phyloP scores from a whole-genome alignment of 257 asterid species.

The Galeopsis tetrahit region DNA sequence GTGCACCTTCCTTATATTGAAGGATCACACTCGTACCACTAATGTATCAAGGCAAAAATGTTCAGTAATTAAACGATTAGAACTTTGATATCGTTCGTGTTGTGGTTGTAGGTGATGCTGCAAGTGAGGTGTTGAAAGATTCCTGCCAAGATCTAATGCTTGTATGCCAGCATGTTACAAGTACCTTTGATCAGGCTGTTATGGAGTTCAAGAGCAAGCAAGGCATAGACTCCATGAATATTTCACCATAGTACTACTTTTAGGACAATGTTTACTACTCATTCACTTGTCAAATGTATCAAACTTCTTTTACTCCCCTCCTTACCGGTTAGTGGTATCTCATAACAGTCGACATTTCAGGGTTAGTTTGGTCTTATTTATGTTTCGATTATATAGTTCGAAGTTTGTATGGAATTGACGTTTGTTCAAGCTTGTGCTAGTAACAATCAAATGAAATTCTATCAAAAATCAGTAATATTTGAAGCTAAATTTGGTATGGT shows the following conservation, averaged over 20 bases:
- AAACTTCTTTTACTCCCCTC: not conserved
- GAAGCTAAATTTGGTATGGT: too few relatives aligned
- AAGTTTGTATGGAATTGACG: not conserved
- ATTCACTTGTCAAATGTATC: not conserved
- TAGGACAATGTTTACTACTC: not conserved
- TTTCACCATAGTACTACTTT: slow-evolving; percentile 25
- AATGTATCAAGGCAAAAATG: not conserved
- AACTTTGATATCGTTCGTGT: not conserved
- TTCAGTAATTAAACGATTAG: not conserved
- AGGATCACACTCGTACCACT: not conserved
- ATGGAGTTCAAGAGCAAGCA: slow-evolving; percentile 55
- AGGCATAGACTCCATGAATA: slow-evolving; percentile 41
- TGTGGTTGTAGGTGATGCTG: slow-evolving; percentile 68
- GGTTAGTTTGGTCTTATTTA: not conserved
- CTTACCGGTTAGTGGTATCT: not conserved
- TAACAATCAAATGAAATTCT: not conserved
- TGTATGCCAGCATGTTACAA: slow-evolving; percentile 65
- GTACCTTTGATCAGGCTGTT: slow-evolving; percentile 73
- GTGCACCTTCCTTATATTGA: not conserved
- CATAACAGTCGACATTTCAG: not conserved
- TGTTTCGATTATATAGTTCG: not conserved
- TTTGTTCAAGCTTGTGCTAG: not conserved
- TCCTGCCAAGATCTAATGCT: slow-evolving; percentile 83
- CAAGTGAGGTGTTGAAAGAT: slow-evolving; percentile 83
- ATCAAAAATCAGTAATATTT: too few relatives aligned